A percentile compares a stretch with the other conserved stretches of the same genome.
These are phyloP conservation scores for Mortierella sp. DNA, from an alignment of 371 early-diverging fungal genomes.

Conservation along the genomic window DNA sequence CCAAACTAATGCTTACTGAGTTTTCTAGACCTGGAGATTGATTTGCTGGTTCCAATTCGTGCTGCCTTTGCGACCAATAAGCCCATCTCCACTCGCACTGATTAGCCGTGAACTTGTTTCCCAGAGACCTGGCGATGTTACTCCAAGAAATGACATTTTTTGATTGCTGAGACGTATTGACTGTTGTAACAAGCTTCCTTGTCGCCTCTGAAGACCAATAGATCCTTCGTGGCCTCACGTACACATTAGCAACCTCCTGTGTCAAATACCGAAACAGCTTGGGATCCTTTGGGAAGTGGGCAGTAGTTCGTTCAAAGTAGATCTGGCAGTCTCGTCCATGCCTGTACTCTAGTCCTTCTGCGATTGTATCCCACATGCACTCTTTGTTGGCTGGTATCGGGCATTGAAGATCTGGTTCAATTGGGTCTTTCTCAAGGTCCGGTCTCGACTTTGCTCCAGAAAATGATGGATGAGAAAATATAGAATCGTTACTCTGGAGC, in stretches of 20 bases:
- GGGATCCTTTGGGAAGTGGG: conserved; percentile 38
- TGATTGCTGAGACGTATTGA: conserved; percentile 18
- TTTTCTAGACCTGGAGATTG: neutral
- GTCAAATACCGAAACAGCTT: conserved; percentile 24
- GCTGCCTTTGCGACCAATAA: conserved; percentile 35
- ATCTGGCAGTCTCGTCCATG: conserved; percentile 48
- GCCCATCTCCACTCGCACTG: conserved; percentile 36
- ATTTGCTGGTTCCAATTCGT: neutral
- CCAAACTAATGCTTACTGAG: neutral
- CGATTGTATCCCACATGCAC: conserved; percentile 48
- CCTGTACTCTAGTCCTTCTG: conserved; percentile 50
- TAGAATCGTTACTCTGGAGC: conserved; percentile 17
- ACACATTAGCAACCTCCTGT: conserved; percentile 22
- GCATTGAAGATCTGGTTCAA: neutral
- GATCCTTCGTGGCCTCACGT: conserved; percentile 13
- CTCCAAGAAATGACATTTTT: conserved; percentile 23
- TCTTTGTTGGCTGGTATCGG: neutral
- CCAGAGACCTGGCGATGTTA: conserved; percentile 15
- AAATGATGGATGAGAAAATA: conserved; percentile 8
- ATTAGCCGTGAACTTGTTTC: conserved; percentile 14
- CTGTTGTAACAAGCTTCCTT: conserved; percentile 19
- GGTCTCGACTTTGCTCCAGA: neutral
- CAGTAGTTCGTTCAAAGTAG: conserved; percentile 37
- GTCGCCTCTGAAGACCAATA: conserved; percentile 26
- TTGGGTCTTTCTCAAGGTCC: neutral